These are phyloP conservation scores for Lepidium didymum DNA, from an alignment of 345 rosid genomes.

Conservation along the genomic window DNA sequence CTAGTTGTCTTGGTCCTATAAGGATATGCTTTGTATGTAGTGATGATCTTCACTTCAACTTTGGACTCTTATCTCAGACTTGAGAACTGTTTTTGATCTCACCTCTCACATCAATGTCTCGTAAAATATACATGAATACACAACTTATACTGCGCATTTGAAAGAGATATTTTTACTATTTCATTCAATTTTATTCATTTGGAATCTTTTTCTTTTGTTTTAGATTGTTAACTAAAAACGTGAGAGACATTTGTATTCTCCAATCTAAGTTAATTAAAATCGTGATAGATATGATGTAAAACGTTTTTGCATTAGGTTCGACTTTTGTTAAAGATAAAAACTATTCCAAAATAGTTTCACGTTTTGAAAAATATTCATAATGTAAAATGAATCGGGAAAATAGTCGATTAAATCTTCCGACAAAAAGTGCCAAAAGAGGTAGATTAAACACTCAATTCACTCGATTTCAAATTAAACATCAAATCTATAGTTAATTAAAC, in stretches of 20 bases:
- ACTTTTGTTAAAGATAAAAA: no score
- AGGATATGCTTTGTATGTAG: constrained; percentile 26
- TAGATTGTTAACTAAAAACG: background rate
- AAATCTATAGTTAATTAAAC: no score
- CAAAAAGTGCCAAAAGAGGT: no score
- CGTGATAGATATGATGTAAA: no score
- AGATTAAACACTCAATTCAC: no score
- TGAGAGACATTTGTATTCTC: background rate
- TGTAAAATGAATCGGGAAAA: no score
- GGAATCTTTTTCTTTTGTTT: background rate
- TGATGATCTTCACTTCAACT: constrained; percentile 26
- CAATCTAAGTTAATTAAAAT: background rate
- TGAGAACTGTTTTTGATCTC: constrained; percentile 12
- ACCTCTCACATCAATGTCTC: constrained; percentile 21
- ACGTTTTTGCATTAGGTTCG: no score
- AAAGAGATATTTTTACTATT: background rate
- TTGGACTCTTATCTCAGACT: constrained; percentile 27
- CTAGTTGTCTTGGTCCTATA: constrained; percentile 34
- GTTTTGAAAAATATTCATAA: no score
- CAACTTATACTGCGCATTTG: background rate
- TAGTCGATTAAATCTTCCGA: no score
- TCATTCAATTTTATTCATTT: background rate
- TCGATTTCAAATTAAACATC: no score
- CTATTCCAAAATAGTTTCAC: no score
- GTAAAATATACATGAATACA: background rate